Evolutionary conservation across 306 rosid species (phyloP), one percentile per base, ranked within the genome.

Genomic region (Vigna radiata): DNA sequence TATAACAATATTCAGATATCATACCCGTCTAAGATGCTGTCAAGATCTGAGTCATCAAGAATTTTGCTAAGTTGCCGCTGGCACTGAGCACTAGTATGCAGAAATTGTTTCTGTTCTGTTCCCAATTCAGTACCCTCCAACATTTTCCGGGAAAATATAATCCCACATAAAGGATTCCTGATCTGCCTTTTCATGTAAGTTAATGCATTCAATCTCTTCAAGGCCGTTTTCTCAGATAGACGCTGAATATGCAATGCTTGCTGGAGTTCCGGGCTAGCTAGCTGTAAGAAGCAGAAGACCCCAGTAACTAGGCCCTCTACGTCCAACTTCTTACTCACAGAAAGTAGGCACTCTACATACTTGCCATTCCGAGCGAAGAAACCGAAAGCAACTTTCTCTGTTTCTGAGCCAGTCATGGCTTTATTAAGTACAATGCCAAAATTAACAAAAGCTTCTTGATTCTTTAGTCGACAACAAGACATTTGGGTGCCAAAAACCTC

Each of bases 211-310:
- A 84, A 81, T 86, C 99, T 92, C 89, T 92, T 95, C 69, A 83
- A 61, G 68, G 99, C 93, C 59, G 96, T 95, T 82, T 88, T 90
- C 79, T 90, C 97, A 14, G 91, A 88, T 72, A 95, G 73, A 63
- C 89, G 92, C 79, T 92, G 99, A 86, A 90, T 80, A 81, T 92
- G 91, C 18, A 95, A 85, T 46, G 96, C 97, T 68, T 87, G 90
- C 78, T 92, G 97, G 85, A 92, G 85, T 89, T 95, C 99, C 19
- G 81, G 89, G 84, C 97, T 95, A 82, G 97, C 93, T 62, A 92
- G 87, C 84, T 92, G 99, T 93, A 95, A 82, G 89, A 92, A 95
- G 86, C 97, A 95, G 83, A 95, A 95, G 71, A 92, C 81, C 50
- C 99, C 97, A 15, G 97, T 92, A 79, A 90, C 88, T 4, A 68